These are phyloP conservation scores for Chenopodium berlandieri DNA, from an alignment of 148 eudicot genomes.

Conservation along the genomic window DNA sequence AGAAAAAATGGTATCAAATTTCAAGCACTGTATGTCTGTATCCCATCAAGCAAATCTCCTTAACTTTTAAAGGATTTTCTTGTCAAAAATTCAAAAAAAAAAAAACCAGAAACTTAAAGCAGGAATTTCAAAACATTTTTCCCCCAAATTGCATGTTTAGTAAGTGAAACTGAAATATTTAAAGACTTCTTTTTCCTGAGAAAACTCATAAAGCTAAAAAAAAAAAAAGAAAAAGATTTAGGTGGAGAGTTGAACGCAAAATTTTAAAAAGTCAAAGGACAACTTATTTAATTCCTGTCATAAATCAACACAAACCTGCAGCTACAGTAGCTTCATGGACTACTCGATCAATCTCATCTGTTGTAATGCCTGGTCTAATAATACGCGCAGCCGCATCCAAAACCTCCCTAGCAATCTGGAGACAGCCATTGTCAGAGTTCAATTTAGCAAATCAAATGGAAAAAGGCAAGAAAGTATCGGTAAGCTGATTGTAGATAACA, in stretches of 20 bases:
- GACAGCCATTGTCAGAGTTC: constrained; percentile 7
- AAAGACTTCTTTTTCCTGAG: not conserved
- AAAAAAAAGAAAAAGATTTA: not conserved
- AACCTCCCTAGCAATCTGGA: constrained; percentile 87
- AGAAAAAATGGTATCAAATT: not conserved
- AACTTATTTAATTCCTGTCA: not conserved
- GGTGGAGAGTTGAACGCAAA: not conserved
- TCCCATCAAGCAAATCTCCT: not conserved
- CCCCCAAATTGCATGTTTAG: not conserved
- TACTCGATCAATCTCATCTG: constrained; percentile 96
- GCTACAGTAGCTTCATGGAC: constrained; percentile 93
- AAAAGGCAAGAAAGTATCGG: constrained; percentile 7
- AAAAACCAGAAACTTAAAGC: not conserved
- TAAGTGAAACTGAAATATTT: not conserved
- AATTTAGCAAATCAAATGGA: constrained; percentile 7
- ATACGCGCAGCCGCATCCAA: constrained; percentile 97
- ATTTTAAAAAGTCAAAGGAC: not conserved
- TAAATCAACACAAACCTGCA: constrained; percentile 61
- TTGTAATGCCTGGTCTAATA: constrained; percentile 85
- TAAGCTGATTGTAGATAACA: constrained; percentile 3
- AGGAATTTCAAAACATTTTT: not conserved
- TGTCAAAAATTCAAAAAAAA: no score
- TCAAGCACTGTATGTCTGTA: not conserved
- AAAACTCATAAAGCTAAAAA: no score
- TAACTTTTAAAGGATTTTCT: not conserved